Evolutionary conservation across 225 moss, liverwort and hornwort genomes (phyloP), one percentile per base, ranked within the genome.

Genomic region (Bryum argenteum): DNA sequence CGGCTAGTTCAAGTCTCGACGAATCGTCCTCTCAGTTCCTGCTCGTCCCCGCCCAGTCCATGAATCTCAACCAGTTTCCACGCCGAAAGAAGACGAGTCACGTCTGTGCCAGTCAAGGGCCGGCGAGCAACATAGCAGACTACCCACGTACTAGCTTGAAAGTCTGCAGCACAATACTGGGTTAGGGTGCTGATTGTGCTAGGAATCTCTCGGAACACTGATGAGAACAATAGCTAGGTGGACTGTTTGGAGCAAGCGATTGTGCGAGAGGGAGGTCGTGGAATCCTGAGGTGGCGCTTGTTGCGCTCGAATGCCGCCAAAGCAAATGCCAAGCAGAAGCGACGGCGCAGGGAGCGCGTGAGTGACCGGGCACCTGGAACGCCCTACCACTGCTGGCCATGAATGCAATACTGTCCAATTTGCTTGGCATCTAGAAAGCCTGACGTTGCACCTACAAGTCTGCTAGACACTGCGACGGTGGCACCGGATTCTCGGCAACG

Each of bases 241-340:
- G 33, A 26, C 26, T 2, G 26, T 26, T 26, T 26, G 33, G 47
- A 14, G 47, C 13, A 11, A 14, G 47, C 47, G 47, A 15, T 13
- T 7, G 48, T 4, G 16, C 17, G 48, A 48, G 48, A 22, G 54
- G 11, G 21, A 54, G 0, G 18, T 33, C 14, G 16, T 22, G 9
- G 8, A n/a, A 1, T 43, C 2, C 18, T 18, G 37, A 19, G 10
- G 10, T n/a, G 60, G 60, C 18, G 37, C 10, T n/a, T 63, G 14
- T n/a, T 3, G 11, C 26, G 43, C 33, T 11, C 2, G 38, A 24
- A 55, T 44, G 65, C 65, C 73, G 73, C 64, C 65, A 73, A 9
- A 20, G 47, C 37, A 16, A 15, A 48, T 15, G 48, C 48, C 48
- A 48, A 48, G 28, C 43, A 19, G 12, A 26, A 14, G 42, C 5